Evolutionary conservation across 495 filamentous ascomycete genomes (phyloP), one percentile per base, ranked within the genome.

Genomic region (Lasiosphaeriaceae sp.): DNA sequence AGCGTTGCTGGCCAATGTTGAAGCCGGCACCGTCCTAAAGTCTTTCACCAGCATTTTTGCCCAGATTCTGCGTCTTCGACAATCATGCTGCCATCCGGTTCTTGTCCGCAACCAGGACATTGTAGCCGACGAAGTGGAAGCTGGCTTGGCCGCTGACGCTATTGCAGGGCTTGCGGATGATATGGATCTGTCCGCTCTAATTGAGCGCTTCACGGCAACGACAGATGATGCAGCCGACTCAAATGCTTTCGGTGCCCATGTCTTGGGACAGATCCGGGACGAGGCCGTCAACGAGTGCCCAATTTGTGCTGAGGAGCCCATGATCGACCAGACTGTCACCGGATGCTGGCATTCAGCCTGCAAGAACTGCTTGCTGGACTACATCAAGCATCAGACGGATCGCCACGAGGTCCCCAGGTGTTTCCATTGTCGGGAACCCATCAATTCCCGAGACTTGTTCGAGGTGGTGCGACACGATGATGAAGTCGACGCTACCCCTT

Each of bases 271-370:
- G 67, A 98, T 98, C 48, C 87, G 92, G 56, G 90, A 88, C 29
- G 92, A 96, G 60, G 86, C 85, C 19, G 83, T 86, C 45, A 87
- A 88, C 50, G 94, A 98, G 72, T 98, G 94, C 65, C 92, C 94
- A 8, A 90, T 98, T 57, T 98, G 94, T 72, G 81, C 88, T 8
- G 92, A 96, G 66, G 94, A 96, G 67, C 91, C 91, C 6, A 96
- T 97, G 90, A 82, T 87, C 45, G 87, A 96, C 45, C 92, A 95
- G 56, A 86, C 90, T 1, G 93, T 98, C 1, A 96, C 94, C 0
- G 89, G 90, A 0, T 98, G 94, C 72, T 97, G 93, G 89, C 94
- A 98, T 70, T 90, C 88, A 21, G 92, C 94, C 2, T 98, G 94
- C 78, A 96, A 94, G 71, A 85, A 90, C 46, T 98, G 94, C 63